Base-by-base conservation (phyloP, 2,329 filamentous ascomycete species). In the Cyclaneusma minus region DNA sequence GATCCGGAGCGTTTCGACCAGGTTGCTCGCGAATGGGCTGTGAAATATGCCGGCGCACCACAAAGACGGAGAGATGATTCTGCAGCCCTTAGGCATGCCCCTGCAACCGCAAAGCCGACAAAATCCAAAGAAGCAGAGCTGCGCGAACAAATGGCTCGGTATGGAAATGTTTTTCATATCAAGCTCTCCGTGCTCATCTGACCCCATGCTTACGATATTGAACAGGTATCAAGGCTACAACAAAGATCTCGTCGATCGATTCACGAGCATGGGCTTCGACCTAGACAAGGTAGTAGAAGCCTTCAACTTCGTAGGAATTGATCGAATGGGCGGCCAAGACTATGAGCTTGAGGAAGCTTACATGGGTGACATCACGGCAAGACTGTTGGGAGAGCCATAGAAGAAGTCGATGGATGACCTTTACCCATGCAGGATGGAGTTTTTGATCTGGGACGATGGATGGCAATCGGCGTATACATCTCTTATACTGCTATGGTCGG, bases 201-300 rank as follows among this genome's bases (percentile, higher is more conserved):
- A 10, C 15, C 5, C 4, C 9, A n/a, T 16, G 7, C 12, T 6
- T 8, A 15, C 12, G 3, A 5, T n/a, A 5, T 22, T n/a, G n/a
- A 7, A 33, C 39, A 87, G 79, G 35, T 94, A 92, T 46, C 68
- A 77, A 36, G 87, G 89, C 3, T 95, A 92, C 52, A 85, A 84
- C 53, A 78, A 75, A 43, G 66, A 77, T 16, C 62, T 94, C 21
- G 69, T 95, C 36, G 73, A 89, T 43, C 68, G 77, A 4, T 95
- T 95, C 41, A 71, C 80, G 10, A 68, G 61, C 41, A 95, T 95
- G 87, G 87, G 87, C 7, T 95, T 95, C 41, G 74, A 83, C 30
- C 66, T 92, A 2, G 79, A 85, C 25, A 64, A 68, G n/a, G 83
- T 95, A 2, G 83, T 94, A 0, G 67, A 77, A 7, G 81, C 83